phyloP scores from a whole-genome alignment of 305 asterid species.

The Solanum hybrid region DNA sequence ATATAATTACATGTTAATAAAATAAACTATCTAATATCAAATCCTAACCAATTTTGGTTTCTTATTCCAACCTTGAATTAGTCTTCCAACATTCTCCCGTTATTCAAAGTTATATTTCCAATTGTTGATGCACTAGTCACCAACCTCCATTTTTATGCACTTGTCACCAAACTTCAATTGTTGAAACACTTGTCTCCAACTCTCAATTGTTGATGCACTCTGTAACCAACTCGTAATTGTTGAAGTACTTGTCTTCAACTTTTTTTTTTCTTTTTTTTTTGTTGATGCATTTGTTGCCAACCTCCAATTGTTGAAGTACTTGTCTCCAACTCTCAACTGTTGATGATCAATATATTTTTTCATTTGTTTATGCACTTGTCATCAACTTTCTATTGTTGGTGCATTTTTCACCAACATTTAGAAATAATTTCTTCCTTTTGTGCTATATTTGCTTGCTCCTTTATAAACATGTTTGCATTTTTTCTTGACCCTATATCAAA shows the following conservation, averaged over 20 bases:
- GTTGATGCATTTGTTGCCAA: neutral
- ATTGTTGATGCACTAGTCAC: neutral
- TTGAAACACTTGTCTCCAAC: neutral
- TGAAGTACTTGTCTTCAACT: neutral
- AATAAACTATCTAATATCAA: neutral
- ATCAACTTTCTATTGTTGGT: neutral
- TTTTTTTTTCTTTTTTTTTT: no score
- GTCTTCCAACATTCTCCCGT: neutral
- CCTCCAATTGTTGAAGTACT: neutral
- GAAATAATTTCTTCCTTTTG: neutral
- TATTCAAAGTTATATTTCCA: neutral
- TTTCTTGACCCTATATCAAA: neutral
- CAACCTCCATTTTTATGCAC: neutral
- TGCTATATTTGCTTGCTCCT: neutral
- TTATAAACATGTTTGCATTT: neutral
- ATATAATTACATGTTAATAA: neutral
- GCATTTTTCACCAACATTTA: neutral
- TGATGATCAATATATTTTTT: neutral
- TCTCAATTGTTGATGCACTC: neutral
- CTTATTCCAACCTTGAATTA: neutral
- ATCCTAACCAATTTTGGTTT: neutral
- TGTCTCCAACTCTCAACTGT: neutral
- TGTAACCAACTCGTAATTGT: neutral
- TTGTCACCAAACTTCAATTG: neutral
- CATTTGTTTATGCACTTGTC: neutral